These are phyloP conservation scores for Alternaria gansuensis DNA, from an alignment of 2,329 filamentous ascomycete species.

Conservation along the genomic window DNA sequence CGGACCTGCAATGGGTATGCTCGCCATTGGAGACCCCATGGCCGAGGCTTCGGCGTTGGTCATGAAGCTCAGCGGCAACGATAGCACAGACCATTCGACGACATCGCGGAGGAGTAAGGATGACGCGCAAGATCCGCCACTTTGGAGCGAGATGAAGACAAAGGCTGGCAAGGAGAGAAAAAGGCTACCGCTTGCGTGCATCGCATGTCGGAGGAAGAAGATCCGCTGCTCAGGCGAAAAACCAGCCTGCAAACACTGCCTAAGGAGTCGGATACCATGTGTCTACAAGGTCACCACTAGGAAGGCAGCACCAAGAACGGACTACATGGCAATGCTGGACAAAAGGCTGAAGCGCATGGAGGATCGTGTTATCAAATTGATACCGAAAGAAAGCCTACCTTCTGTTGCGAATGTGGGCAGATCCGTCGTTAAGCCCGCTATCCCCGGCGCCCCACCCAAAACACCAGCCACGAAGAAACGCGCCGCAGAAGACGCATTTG, in stretches of 20 bases:
- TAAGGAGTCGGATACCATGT: conserved; percentile 90
- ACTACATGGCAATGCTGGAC: conserved; percentile 99
- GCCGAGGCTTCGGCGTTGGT: conserved; percentile 38
- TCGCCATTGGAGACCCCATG: conserved; percentile 42
- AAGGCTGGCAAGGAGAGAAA: conserved; percentile 94
- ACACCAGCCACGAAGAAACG: conserved; percentile 75
- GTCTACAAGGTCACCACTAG: conserved; percentile 97
- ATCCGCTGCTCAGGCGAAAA: conserved; percentile 98
- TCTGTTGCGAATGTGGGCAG: conserved; percentile 73
- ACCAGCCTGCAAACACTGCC: conserved; percentile 94
- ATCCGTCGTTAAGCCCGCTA: conserved; percentile 84
- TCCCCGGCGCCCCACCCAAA: conserved; percentile 65
- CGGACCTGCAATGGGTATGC: conserved; percentile 41
- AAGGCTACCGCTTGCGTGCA: conserved; percentile 89
- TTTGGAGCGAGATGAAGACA: conserved; percentile 64
- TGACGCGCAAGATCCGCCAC: conserved; percentile 49
- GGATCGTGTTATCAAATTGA: conserved; percentile 93
- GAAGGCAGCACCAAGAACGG: conserved; percentile 91
- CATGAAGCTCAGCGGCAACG: conserved; percentile 42
- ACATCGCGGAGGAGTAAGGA: conserved; percentile 44
- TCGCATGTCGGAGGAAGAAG: conserved; percentile 95
- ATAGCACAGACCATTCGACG: conserved; percentile 36
- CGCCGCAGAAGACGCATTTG: conserved; percentile 86
- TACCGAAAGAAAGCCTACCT: conserved; percentile 85
- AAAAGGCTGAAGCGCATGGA: conserved; percentile 97